These are phyloP conservation scores for Candida gorgasii DNA, from an alignment of 805 yeast genomes.

Conservation along the genomic window DNA sequence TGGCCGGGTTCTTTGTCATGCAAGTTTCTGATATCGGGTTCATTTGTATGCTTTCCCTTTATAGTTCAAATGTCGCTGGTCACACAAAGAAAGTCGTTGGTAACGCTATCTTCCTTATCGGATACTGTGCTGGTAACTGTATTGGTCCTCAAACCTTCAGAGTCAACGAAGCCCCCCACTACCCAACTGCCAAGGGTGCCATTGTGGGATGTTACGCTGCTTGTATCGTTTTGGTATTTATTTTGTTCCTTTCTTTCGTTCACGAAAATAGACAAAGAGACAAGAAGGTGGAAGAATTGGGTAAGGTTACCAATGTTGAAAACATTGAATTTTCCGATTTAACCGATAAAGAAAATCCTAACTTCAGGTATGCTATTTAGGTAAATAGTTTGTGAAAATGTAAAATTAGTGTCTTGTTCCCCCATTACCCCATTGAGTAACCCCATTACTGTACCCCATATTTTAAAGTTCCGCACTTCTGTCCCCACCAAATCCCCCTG, in stretches of 20 bases:
- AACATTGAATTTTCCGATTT: slow-evolving; percentile 51
- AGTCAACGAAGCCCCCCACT: slow-evolving; percentile 44
- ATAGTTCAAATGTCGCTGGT: slow-evolving; percentile 55
- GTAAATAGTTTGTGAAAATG: too few species aligned
- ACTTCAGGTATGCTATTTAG: slow-evolving; percentile 43
- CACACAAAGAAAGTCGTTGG: slow-evolving; percentile 54
- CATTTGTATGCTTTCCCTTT: slow-evolving; percentile 5
- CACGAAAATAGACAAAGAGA: slow-evolving; percentile 42
- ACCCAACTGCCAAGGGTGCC: slow-evolving; percentile 41
- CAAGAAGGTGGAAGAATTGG: slow-evolving; percentile 11
- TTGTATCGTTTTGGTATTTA: slow-evolving; percentile 25
- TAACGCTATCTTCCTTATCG: slow-evolving; percentile 46
- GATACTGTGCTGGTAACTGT: slow-evolving; percentile 54
- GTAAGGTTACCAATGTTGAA: slow-evolving; percentile 29
- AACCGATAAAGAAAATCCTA: slow-evolving; percentile 55
- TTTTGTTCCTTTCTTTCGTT: slow-evolving; percentile 25
- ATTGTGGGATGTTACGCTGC: slow-evolving; percentile 26
- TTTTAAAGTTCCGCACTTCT: too few species aligned
- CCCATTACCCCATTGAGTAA: too few species aligned
- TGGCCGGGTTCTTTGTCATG: slow-evolving; percentile 24
- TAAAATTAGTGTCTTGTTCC: too few species aligned
- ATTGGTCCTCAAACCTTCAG: slow-evolving; percentile 55
- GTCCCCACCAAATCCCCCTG: too few species aligned
- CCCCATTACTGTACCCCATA: too few species aligned
- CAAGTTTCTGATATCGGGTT: background rate